Base-by-base conservation (phyloP, 495 filamentous ascomycete genomes). In the Cairneyella variabilis region DNA sequence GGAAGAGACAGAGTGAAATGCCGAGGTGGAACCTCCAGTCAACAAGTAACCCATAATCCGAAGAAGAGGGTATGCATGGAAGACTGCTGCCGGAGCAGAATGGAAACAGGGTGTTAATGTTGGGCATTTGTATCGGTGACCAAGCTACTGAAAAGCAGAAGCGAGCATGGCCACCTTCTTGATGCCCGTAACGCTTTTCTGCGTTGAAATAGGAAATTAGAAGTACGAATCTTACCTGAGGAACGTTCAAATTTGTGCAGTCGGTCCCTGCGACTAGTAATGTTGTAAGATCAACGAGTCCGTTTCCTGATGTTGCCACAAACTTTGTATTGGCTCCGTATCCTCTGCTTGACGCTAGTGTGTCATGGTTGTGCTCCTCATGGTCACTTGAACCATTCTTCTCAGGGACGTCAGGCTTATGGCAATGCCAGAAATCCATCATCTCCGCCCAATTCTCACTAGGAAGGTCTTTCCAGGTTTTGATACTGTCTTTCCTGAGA, bases 391-490 rank as follows among this genome's bases (percentile, higher is more conserved):
- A 39, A 21, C 45, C 49, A 51, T 46, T 50, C 16, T 16, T 60
- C 50, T 70, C 59, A 23, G 69, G 53, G 23, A 65, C 17, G 50
- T 82, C 70, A 38, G 90, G 93, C 64, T 97, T 97, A 66, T 98
- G 93, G 64, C 93, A 99, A 68, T 99, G 93, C 93, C 93, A 99
- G 60, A 97, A 96, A 65, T 99, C 93, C 93, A 99, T 99, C 95
- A 97, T 97, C 68, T 99, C 93, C 1, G 92, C 93, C 93, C 93
- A 99, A 61, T 95, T 93, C 53, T 91, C 90, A 59, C 89, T 95
- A 0, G 93, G 93, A 3, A 98, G 76, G 62, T 97, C 91, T 69
- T 91, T 96, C 93, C 95, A 98, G n/a, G 67, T 69, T 58, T 68
- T 68, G 22, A 86, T 62, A 3, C 43, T 58, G 3, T 69, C 71